Percentiles rank a stretch among this genome's conserved stretches.
These are phyloP conservation scores for Benincasa hispida DNA, from an alignment of 306 rosid species.

Conservation along the genomic window DNA sequence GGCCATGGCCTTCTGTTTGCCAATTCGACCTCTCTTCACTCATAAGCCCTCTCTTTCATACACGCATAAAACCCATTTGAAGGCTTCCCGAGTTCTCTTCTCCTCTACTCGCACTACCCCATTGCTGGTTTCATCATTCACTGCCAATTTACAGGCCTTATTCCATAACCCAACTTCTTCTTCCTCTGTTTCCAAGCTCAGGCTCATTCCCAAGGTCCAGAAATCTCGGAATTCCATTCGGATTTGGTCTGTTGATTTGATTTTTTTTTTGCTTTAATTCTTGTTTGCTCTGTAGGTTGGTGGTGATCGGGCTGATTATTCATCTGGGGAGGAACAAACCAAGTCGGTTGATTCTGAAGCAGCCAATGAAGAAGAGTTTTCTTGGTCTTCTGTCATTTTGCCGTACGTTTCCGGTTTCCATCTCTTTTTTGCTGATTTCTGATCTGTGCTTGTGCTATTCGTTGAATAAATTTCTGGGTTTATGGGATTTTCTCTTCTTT, in stretches of 20 bases:
- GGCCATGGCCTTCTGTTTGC: constrained; percentile 35
- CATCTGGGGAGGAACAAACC: constrained; percentile 37
- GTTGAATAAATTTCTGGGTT: not conserved
- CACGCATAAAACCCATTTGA: constrained; percentile 16
- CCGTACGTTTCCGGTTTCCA: constrained; percentile 45
- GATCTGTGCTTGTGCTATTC: not conserved
- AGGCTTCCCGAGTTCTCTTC: constrained; percentile 17
- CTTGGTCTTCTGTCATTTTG: constrained; percentile 63
- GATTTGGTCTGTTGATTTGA: not conserved
- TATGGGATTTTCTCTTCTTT: not conserved
- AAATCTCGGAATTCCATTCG: constrained; percentile 8
- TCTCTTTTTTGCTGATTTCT: not conserved
- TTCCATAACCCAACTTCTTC: constrained; percentile 14
- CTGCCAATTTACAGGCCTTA: constrained; percentile 9
- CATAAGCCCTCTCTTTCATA: constrained; percentile 14
- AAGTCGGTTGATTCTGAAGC: constrained; percentile 43
- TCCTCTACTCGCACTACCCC: constrained; percentile 15
- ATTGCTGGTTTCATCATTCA: constrained; percentile 8
- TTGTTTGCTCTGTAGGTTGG: constrained; percentile 40
- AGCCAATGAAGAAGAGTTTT: constrained; percentile 35
- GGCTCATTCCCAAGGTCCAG: constrained; percentile 32
- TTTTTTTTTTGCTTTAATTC: not conserved
- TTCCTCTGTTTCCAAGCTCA: constrained; percentile 18
- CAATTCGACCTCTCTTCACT: constrained; percentile 27
- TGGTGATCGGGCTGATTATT: constrained; percentile 31